Conservation (phyloP, 208 protist species). For the Naegleria lovaniensis region DNA sequence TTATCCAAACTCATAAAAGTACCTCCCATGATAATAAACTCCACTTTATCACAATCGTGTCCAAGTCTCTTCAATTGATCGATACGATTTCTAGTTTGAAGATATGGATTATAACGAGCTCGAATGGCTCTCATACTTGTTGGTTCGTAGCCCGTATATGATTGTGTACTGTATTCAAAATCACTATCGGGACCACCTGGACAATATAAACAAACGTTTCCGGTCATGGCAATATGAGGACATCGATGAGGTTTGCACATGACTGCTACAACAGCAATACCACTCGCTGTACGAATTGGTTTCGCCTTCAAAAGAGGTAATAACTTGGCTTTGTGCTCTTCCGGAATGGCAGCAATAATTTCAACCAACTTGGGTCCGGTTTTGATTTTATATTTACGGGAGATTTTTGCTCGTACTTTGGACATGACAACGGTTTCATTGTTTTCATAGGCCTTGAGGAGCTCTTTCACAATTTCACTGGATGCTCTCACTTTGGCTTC, state of each 20-base stretch:
- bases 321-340: conserved; percentile 56
- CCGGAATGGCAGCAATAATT: conserved; percentile 71
- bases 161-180: conserved; percentile 88
- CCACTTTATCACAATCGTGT: conserved; percentile 85
- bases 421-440: conserved; percentile 42
- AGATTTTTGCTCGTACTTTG: conserved; percentile 24
- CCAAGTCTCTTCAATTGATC: conserved; percentile 80
- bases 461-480: conserved; percentile 38
- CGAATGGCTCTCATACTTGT: conserved; percentile 86
- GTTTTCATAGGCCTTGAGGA: conserved; percentile 44
- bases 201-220: conserved; percentile 78
- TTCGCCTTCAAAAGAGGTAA: conserved; percentile 69
- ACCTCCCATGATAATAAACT: conserved; percentile 98
- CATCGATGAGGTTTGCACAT: conserved; percentile 92
- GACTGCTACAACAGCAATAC: conserved; percentile 79
- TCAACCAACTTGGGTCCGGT: conserved; percentile 59
- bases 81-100: conserved; percentile 66
- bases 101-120: conserved; percentile 79
- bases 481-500: conserved; percentile 7
- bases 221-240: conserved; percentile 81
- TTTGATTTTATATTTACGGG: conserved; percentile 32
- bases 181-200: conserved; percentile 86
- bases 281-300: conserved; percentile 79
- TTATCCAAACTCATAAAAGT: conserved; percentile 95
- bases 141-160: conserved; percentile 84